A percentile compares a stretch with the other conserved stretches of the same genome.
phyloP scores from a whole-genome alignment of 2,329 filamentous ascomycete genomes.

The Aureobasidium sp. region DNA sequence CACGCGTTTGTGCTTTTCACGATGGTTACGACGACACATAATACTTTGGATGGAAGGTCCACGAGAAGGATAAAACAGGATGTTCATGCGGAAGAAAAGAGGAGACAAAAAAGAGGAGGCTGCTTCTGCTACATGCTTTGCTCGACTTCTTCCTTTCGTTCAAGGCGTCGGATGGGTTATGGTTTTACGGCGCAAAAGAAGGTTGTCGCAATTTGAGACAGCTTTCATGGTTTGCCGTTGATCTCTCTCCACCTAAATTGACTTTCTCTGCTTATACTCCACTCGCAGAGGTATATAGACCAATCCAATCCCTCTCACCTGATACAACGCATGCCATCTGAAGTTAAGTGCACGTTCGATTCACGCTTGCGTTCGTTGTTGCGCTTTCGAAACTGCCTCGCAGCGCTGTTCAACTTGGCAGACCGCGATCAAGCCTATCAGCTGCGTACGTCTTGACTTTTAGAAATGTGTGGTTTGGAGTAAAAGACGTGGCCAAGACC shows the following conservation, averaged over 20 bases:
- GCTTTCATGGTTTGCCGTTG: constrained; percentile 12
- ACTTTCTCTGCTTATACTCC: constrained; percentile 6
- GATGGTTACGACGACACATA: constrained; percentile 8
- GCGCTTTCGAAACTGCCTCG: background rate
- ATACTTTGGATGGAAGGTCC: constrained; percentile 17
- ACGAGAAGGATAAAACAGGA: background rate
- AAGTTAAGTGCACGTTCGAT: constrained; percentile 5
- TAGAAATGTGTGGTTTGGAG: background rate
- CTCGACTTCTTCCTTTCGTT: constrained; percentile 8
- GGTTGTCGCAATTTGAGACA: background rate
- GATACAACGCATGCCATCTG: background rate
- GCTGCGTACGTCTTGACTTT: background rate
- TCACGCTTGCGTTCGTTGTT: background rate
- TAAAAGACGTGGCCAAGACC: constrained; percentile 1
- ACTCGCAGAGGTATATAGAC: constrained; percentile 20
- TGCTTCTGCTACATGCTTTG: constrained; percentile 6
- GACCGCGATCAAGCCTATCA: background rate
- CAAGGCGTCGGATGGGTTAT: constrained; percentile 13
- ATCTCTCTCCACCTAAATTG: constrained; percentile 20
- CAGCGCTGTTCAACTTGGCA: background rate
- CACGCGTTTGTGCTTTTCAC: constrained; percentile 16
- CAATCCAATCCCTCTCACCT: constrained; percentile 17
- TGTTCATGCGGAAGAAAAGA: constrained; percentile 11
- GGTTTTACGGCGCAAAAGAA: constrained; percentile 7
- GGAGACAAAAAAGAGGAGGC: constrained; percentile 15